Base-by-base conservation (phyloP, 2,329 filamentous ascomycete species). In the Cryphonectria nitschkei region DNA sequence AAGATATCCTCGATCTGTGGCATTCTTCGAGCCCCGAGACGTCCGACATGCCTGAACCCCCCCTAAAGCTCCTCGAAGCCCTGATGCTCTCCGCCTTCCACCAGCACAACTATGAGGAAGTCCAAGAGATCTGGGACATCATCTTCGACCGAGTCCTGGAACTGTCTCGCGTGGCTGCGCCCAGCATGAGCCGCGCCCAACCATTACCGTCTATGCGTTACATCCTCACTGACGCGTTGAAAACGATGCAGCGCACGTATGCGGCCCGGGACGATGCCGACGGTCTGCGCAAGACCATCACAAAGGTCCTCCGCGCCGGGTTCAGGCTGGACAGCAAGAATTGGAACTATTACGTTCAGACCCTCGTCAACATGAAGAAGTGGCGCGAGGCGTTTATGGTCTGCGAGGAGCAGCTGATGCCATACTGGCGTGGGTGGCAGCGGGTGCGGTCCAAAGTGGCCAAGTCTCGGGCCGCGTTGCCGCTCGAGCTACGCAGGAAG, bases 321-420 rank as follows among this genome's bases (percentile, higher is more conserved):
- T 98, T 95, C 82, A 82, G 84, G 39, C 81, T 98, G 70, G 91
- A 93, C 76, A 90, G 88, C 78, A 87, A 86, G 75, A 94, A 93
- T 75, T 97, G 94, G 94, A 96, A 97, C 78, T 85, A 87, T 66
- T 90, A 93, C 74, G 86, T 97, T 69, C 88, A 92, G 75, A 81
- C 86, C 66, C 88, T 98, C 39, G 88, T 89, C 34, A 82, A 84
- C 19, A 84, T 89, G 68, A 85, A 86, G 62, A 84, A 86, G 62
- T 86, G 87, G 75, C 81, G 88, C 64, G 84, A 91, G 29, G 94
- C 94, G 52, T 97, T 96, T 80, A 78, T 82, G 32, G 81, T 90
- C 67, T 95, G 93, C 78, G 95, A 98, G 82, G 81, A 85, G 37
- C 88, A 89, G 72, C 89, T 98, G 69, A 97, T 97, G 87, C 86